Conservation (phyloP, 2,329 filamentous ascomycete genomes). For the Botrytis porri region DNA sequence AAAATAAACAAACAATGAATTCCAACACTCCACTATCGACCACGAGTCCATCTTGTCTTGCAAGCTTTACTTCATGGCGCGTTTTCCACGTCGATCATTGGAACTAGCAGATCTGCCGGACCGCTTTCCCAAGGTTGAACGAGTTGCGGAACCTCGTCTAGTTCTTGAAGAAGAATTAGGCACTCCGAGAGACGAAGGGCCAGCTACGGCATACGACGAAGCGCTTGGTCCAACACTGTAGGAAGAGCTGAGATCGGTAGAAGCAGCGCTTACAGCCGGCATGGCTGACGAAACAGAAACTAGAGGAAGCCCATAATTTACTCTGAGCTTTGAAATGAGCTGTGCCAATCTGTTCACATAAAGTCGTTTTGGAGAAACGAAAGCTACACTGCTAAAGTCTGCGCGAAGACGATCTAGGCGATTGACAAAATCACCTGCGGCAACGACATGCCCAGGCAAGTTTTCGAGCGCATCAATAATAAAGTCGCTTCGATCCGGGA, state of each 20-base stretch:
- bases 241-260: background rate
- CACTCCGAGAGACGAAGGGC: background rate
- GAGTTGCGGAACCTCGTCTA: conserved; percentile 14
- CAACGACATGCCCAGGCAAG: conserved; percentile 31
- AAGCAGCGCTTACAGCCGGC: background rate
- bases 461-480: conserved; percentile 32
- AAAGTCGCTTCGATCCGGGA: conserved; percentile 29
- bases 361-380: conserved; percentile 9
- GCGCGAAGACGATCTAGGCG: conserved; percentile 17
- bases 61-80: conserved; percentile 34
- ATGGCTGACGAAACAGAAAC: background rate
- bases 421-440: conserved; percentile 27
- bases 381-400: conserved; percentile 6
- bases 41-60: background rate
- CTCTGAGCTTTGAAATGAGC: conserved; percentile 7
- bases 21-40: background rate
- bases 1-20: background rate
- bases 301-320: conserved; percentile 2
- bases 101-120: conserved; percentile 25
- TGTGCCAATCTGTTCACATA: conserved; percentile 12
- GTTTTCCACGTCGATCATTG: conserved; percentile 30
- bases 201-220: background rate
- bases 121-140: conserved; percentile 25
- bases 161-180: conserved; percentile 5
- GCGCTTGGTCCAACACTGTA: conserved; percentile 22